Evolutionary conservation across 768 basidiomycete species (phyloP).

Genomic region (Podaxis sp.): DNA sequence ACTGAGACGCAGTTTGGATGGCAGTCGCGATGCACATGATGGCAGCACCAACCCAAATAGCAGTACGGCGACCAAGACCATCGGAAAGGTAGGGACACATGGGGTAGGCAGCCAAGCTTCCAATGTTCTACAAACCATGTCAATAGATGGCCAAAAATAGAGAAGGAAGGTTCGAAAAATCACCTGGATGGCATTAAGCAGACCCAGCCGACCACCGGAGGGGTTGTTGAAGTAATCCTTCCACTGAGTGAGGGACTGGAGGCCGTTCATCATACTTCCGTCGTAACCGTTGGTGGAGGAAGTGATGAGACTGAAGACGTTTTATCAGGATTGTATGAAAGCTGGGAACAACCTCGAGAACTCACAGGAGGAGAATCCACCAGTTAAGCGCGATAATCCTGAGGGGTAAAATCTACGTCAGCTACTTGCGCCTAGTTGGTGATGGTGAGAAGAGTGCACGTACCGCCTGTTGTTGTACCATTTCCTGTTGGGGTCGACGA

Average conservation of each 20-base stretch:
- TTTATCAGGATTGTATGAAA: neutral
- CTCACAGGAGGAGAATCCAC: conserved; percentile 69
- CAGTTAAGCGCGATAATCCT: conserved; percentile 63
- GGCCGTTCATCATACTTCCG: conserved; percentile 78
- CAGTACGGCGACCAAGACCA: conserved; percentile 61
- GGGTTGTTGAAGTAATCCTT: conserved; percentile 58
- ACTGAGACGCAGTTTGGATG: conserved; percentile 69
- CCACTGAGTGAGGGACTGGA: conserved; percentile 71
- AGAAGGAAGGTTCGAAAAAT: conserved; percentile 17
- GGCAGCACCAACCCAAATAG: conserved; percentile 66
- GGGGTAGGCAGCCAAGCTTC: conserved; percentile 63
- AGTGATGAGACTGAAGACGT: conserved; percentile 55
- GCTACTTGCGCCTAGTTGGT: neutral
- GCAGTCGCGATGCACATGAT: conserved; percentile 71
- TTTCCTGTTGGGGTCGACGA: conserved; percentile 62
- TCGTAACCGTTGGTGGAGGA: conserved; percentile 78
- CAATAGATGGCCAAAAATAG: neutral
- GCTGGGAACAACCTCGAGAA: neutral
- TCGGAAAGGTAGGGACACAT: conserved; percentile 74
- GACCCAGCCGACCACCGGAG: conserved; percentile 53
- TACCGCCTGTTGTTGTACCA: conserved; percentile 80
- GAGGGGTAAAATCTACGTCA: neutral
- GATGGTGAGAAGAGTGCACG: conserved; percentile 13
- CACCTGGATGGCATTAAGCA: conserved; percentile 76
- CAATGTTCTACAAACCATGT: conserved; percentile 53